A percentile compares a stretch with the other conserved stretches of the same genome.
Evolutionary conservation across 2,329 filamentous ascomycete genomes (phyloP).

Genomic region (Ophiosphaerella herpotricha): DNA sequence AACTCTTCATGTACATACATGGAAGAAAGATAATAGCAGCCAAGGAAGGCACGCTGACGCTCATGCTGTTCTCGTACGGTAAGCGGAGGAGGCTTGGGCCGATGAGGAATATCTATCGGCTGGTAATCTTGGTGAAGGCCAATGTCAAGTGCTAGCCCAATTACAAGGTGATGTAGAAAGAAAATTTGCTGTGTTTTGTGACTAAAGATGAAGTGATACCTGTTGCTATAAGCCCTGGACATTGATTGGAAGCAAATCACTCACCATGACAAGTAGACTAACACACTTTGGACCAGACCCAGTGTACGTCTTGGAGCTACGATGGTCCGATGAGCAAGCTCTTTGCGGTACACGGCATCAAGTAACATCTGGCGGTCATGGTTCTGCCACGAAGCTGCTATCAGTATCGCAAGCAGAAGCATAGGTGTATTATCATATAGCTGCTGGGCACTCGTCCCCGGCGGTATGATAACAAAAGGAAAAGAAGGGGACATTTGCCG

Average conservation of each 20-base stretch:
- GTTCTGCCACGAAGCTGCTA: conserved; percentile 34
- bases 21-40: conserved; percentile 42
- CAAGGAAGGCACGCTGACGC: conserved; percentile 37
- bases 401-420: conserved; percentile 38
- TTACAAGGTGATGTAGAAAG: conserved; percentile 36
- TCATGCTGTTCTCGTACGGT: conserved; percentile 26
- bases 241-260: background rate
- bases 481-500: conserved; percentile 34
- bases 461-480: conserved; percentile 36
- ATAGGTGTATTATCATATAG: conserved; percentile 34
- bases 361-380: conserved; percentile 32
- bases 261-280: conserved; percentile 42
- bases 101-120: conserved; percentile 17
- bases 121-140: conserved; percentile 30
- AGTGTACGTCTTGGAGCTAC: conserved; percentile 33
- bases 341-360: conserved; percentile 31
- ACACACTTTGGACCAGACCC: conserved; percentile 37
- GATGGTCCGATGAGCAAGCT: conserved; percentile 42
- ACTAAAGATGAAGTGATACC: conserved; percentile 43
- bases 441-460: conserved; percentile 15
- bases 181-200: conserved; percentile 44
- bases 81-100: conserved; percentile 15
- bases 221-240: conserved; percentile 7
- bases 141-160: conserved; percentile 39
- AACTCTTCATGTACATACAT: conserved; percentile 17